Percentiles rank a stretch among this genome's conserved stretches.
Evolutionary conservation across 2,329 filamentous ascomycete genomes (phyloP).

Genomic region (Gaeumannomyces tritici): DNA sequence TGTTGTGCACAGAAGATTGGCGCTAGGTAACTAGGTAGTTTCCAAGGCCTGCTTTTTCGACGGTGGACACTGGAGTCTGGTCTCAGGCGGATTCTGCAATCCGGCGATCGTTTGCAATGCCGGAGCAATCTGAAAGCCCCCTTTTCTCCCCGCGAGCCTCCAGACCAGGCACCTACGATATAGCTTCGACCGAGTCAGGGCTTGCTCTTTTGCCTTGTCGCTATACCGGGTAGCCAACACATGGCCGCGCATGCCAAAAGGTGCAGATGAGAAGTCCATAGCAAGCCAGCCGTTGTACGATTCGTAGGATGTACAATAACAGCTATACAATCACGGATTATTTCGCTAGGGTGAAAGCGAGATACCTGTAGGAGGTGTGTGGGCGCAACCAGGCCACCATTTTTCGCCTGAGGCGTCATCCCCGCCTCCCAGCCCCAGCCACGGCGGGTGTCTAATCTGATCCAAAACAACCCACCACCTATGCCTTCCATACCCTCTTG

Average conservation of each 20-base stretch:
- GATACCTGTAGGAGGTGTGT: not conserved
- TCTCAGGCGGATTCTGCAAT: too few species aligned
- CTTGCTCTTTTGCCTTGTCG: not conserved
- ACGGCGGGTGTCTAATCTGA: not conserved
- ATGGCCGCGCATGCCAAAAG: not conserved
- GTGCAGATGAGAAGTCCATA: too few species aligned
- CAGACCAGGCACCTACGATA: too few species aligned
- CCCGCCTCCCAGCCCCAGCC: not conserved
- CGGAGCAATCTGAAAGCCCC: too few species aligned
- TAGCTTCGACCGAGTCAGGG: too few species aligned
- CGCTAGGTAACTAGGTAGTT: too few species aligned
- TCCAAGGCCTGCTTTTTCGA: too few species aligned
- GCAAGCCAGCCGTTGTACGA: not conserved
- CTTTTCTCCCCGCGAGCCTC: too few species aligned
- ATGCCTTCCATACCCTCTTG: constrained; percentile 83
- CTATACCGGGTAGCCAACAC: not conserved
- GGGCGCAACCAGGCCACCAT: not conserved
- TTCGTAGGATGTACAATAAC: not conserved
- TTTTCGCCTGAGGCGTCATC: not conserved
- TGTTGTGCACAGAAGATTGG: too few species aligned
- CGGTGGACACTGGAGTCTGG: too few species aligned
- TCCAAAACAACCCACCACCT: constrained; percentile 11
- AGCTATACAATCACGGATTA: not conserved
- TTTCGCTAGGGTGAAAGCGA: too few species aligned
- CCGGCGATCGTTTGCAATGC: too few species aligned